A percentile compares a stretch with the other conserved stretches of the same genome.
phyloP scores from a whole-genome alignment of 202 grass and related monocot genomes.

The Panicum virgatum region DNA sequence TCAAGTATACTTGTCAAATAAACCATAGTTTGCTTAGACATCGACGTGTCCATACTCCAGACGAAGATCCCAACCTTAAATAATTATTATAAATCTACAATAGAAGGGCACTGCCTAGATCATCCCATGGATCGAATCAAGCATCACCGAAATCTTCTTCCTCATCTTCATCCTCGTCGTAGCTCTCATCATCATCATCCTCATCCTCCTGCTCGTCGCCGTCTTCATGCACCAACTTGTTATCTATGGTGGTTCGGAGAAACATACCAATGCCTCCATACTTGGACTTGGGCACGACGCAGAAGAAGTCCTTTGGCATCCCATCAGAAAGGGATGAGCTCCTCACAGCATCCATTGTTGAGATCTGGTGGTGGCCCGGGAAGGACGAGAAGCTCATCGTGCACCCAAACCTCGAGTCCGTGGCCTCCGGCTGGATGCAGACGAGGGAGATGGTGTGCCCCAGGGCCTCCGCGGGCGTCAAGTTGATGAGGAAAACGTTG shows the following conservation, averaged over 20 bases:
- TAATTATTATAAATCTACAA: background rate
- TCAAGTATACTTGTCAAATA: background rate
- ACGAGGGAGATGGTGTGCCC: constrained; percentile 4
- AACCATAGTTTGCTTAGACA: background rate
- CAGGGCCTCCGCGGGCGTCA: background rate
- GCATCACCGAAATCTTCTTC: background rate
- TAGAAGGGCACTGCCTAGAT: background rate
- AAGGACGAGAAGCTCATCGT: constrained; percentile 14
- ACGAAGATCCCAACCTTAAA: background rate
- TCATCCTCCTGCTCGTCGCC: background rate
- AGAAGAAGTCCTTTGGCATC: constrained; percentile 24
- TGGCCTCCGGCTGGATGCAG: background rate
- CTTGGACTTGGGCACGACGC: constrained; percentile 25
- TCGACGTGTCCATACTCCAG: background rate
- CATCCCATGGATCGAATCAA: background rate
- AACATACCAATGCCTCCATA: background rate
- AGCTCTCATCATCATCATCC: background rate
- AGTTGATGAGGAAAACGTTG: background rate
- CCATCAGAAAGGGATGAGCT: constrained; percentile 21
- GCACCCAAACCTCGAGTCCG: background rate
- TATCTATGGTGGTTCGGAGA: constrained; percentile 22
- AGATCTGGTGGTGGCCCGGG: background rate
- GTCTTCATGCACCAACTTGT: background rate
- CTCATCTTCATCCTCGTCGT: background rate
- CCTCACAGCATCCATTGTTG: background rate